phyloP scores from a whole-genome alignment of 345 rosid genomes.

The Eucalyptus microcorys region DNA sequence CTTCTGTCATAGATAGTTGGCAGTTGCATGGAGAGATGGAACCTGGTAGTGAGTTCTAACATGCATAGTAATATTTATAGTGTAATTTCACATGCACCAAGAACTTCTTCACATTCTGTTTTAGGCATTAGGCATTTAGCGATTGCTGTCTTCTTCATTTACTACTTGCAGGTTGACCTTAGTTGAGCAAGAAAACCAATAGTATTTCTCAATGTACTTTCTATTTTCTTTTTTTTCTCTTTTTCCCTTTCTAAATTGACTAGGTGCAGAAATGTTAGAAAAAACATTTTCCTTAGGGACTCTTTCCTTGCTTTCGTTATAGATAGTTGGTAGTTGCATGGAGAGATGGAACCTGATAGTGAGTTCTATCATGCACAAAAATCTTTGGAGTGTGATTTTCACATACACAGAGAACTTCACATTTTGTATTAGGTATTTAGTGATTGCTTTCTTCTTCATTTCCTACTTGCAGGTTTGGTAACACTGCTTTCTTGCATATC shows the following conservation, averaged over 20 bases:
- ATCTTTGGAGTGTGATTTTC: not conserved
- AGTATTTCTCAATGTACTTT: not conserved
- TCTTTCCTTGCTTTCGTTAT: not conserved
- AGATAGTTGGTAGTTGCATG: not conserved
- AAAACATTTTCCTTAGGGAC: not conserved
- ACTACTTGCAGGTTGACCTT: not conserved
- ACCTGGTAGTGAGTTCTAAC: not conserved
- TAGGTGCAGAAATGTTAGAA: not conserved
- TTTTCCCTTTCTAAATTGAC: not conserved
- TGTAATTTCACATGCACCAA: not conserved
- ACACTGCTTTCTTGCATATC: constrained; percentile 92
- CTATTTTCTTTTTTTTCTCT: not conserved
- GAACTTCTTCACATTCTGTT: not conserved
- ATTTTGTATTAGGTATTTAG: not conserved
- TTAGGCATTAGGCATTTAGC: not conserved
- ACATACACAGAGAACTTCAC: not conserved
- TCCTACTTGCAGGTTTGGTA: constrained; percentile 72
- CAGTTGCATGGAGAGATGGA: not conserved
- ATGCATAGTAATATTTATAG: not conserved
- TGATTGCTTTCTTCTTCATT: not conserved
- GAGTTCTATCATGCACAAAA: not conserved
- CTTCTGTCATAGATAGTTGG: not conserved
- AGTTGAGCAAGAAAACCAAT: not conserved
- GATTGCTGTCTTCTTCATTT: not conserved
- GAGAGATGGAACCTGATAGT: not conserved